A percentile compares a stretch with the other conserved stretches of the same genome.
phyloP scores from a whole-genome alignment of 2,329 filamentous ascomycete species.

The Pseudocercospora eumusae region DNA sequence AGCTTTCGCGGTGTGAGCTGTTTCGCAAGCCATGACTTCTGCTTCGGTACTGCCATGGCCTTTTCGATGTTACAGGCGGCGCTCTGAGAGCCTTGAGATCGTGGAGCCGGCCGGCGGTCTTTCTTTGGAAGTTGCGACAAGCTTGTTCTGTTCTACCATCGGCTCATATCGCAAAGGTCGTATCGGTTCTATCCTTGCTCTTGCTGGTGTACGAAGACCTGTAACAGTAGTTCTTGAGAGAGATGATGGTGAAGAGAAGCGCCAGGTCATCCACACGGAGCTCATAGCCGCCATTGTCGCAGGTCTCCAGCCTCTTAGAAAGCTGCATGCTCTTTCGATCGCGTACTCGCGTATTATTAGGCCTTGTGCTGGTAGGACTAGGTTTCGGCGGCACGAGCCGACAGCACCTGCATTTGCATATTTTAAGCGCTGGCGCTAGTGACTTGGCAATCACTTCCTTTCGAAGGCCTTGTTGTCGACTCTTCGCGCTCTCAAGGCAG shows the following conservation, averaged over 20 bases:
- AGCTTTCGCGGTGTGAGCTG: slow-evolving; percentile 41
- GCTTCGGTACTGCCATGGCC: slow-evolving; percentile 27
- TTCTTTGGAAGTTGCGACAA: not conserved
- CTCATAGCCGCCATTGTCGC: slow-evolving; percentile 14
- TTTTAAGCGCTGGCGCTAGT: slow-evolving; percentile 28
- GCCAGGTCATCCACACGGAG: slow-evolving; percentile 11
- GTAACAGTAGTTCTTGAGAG: not conserved
- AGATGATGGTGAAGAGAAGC: slow-evolving; percentile 10
- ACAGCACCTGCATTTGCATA: slow-evolving; percentile 13
- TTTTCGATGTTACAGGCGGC: not conserved
- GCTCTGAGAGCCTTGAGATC: not conserved
- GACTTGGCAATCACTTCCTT: slow-evolving; percentile 17
- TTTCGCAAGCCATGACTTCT: slow-evolving; percentile 39
- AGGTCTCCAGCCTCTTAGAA: slow-evolving; percentile 23
- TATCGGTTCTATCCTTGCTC: not conserved
- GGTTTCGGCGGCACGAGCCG: slow-evolving; percentile 20
- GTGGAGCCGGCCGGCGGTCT: not conserved
- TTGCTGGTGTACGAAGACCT: not conserved
- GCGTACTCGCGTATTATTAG: slow-evolving; percentile 21
- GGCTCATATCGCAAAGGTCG: slow-evolving; percentile 12
- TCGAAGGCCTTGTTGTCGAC: not conserved
- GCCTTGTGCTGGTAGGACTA: slow-evolving; percentile 23
- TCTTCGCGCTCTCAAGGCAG: not conserved
- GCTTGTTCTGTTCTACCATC: slow-evolving; percentile 5
- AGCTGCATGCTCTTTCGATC: slow-evolving; percentile 15